Conservation (phyloP, 352 stramenopile species). For the Elongisporangium undulatum region DNA sequence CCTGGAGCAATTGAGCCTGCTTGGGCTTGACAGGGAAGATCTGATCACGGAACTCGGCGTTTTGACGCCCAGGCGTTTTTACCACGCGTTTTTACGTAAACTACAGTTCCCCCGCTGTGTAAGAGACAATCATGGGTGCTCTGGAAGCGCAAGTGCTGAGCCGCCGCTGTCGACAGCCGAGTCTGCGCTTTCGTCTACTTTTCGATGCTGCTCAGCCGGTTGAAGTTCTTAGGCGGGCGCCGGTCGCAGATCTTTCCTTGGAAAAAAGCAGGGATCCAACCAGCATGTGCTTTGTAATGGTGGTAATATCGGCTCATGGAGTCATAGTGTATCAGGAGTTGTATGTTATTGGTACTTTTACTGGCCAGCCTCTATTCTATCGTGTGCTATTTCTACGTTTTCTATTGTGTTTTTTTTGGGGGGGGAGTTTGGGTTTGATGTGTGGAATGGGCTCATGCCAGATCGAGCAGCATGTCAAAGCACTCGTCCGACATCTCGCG, state of each 20-base stretch:
- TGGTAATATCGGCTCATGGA: not conserved
- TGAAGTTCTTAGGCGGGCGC: not conserved
- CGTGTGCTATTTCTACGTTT: constrained; percentile 7
- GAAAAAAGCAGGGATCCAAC: not conserved
- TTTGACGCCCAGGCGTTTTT: not conserved
- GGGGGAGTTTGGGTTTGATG: constrained; percentile 7
- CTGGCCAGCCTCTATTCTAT: constrained; percentile 1
- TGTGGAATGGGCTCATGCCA: constrained; percentile 38
- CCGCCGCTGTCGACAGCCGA: not conserved
- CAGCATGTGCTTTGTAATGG: not conserved
- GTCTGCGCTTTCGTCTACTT: not conserved
- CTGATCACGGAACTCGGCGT: not conserved
- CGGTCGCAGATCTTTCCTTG: not conserved
- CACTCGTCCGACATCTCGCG: constrained; percentile 73
- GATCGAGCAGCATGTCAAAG: constrained; percentile 78
- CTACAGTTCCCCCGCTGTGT: not conserved
- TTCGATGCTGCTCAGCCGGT: not conserved
- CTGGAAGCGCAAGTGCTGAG: not conserved
- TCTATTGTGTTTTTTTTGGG: constrained; percentile 26
- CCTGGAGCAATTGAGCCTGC: not conserved
- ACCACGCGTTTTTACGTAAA: not conserved
- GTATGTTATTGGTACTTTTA: constrained; percentile 1
- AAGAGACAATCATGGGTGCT: not conserved
- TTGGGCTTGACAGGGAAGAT: not conserved
- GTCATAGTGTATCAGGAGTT: not conserved